These are phyloP conservation scores for Ulmus americana DNA, from an alignment of 331 rosid genomes.

Conservation along the genomic window DNA sequence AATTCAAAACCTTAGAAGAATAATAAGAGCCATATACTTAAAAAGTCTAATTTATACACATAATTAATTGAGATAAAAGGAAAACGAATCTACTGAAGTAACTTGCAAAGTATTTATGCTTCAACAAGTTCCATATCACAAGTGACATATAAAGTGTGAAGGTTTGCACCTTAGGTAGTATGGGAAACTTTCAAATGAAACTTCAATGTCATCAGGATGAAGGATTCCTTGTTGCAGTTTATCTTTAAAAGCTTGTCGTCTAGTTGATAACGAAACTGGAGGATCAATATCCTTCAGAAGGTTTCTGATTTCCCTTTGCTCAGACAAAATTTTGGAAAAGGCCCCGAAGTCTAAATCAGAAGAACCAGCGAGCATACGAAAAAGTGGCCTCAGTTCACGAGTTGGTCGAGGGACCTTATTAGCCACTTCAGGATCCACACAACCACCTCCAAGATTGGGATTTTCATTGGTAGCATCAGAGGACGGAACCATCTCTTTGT, in stretches of 20 bases:
- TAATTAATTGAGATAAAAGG: background rate
- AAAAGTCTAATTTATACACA: background rate
- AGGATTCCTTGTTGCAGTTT: conserved; percentile 64
- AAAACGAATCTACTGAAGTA: background rate
- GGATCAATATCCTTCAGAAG: conserved; percentile 55
- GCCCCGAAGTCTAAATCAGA: conserved; percentile 50
- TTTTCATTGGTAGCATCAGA: conserved; percentile 48
- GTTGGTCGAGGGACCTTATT: conserved; percentile 49
- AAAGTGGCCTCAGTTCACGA: conserved; percentile 48
- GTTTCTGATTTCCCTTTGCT: conserved; percentile 52
- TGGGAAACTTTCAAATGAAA: conserved; percentile 76
- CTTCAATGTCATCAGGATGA: conserved; percentile 51
- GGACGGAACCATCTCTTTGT: conserved; percentile 47
- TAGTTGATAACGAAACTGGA: conserved; percentile 45
- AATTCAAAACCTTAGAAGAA: background rate
- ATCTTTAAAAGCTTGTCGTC: conserved; percentile 66
- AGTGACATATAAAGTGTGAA: background rate
- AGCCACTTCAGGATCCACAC: conserved; percentile 38
- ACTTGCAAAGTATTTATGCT: background rate
- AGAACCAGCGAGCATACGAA: conserved; percentile 52
- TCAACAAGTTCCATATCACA: background rate
- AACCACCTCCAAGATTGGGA: conserved; percentile 53
- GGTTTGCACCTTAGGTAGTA: conserved; percentile 66
- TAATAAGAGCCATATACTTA: background rate
- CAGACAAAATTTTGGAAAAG: conserved; percentile 61